phyloP scores from a whole-genome alignment of 192 early-diverging fungal species.

The Chytriomyces confervae region DNA sequence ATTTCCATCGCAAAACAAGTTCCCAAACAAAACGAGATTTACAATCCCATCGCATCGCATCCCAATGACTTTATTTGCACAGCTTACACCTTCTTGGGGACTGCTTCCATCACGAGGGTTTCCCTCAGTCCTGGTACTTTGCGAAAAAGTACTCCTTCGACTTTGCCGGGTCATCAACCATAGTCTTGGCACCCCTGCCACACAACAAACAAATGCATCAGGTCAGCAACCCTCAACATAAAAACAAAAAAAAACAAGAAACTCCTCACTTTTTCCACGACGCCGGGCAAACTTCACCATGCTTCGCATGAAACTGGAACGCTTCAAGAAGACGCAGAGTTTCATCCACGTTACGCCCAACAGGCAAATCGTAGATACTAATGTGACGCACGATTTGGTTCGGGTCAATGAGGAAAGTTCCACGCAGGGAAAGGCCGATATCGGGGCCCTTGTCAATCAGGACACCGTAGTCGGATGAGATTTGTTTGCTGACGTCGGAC shows the following conservation, averaged over 20 bases:
- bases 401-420: conserved; percentile 61
- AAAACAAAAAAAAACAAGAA: neutral
- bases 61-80: too few relatives aligned
- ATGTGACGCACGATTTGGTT: conserved; percentile 58
- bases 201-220: neutral
- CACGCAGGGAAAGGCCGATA: conserved; percentile 51
- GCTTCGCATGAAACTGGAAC: conserved; percentile 63
- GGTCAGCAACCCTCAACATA: neutral
- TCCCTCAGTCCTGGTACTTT: conserved; percentile 1
- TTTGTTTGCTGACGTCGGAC: conserved; percentile 59
- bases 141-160: conserved; percentile 54
- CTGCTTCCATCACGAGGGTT: neutral
- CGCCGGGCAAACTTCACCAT: conserved; percentile 68
- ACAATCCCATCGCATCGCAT: too few relatives aligned
- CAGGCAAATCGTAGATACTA: conserved; percentile 63
- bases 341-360: conserved; percentile 70
- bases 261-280: conserved; percentile 46
- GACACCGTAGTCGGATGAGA: conserved; percentile 61
- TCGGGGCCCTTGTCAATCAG: conserved; percentile 47
- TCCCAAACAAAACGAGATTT: too few relatives aligned
- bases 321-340: conserved; percentile 67
- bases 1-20: neutral
- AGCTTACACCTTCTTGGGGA: too few relatives aligned
- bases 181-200: conserved; percentile 53
- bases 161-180: conserved; percentile 53